phyloP scores from a whole-genome alignment of 495 filamentous ascomycete species.

The Podospora fimiseda region DNA sequence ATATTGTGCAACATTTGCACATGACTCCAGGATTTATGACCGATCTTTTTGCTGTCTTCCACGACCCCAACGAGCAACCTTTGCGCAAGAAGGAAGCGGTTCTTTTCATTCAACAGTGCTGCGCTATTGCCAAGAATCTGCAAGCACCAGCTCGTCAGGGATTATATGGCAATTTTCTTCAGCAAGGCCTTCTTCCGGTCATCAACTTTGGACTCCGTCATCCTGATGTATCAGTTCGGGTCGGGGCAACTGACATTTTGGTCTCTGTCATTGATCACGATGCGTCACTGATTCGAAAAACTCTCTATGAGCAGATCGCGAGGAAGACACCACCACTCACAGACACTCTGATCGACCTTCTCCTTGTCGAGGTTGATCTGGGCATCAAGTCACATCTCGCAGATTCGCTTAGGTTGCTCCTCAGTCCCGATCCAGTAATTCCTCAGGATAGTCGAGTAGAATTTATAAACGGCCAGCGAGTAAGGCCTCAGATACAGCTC shows the following conservation, averaged over 20 bases:
- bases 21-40: constrained; percentile 67
- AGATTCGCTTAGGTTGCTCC: constrained; percentile 88
- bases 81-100: constrained; percentile 89
- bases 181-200: constrained; percentile 76
- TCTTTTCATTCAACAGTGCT: constrained; percentile 94
- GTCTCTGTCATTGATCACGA: constrained; percentile 95
- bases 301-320: constrained; percentile 84
- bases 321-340: constrained; percentile 83
- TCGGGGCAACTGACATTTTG: constrained; percentile 89
- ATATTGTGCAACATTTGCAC: constrained; percentile 91
- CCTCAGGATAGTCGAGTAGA: constrained; percentile 61
- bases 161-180: constrained; percentile 85
- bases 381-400: constrained; percentile 95
- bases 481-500: constrained; percentile 39
- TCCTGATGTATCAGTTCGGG: constrained; percentile 73
- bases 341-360: constrained; percentile 87
- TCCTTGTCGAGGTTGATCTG: constrained; percentile 84
- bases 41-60: constrained; percentile 88
- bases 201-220: constrained; percentile 89
- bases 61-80: constrained; percentile 52
- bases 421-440: constrained; percentile 67
- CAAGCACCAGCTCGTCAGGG: constrained; percentile 72
- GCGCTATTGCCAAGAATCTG: constrained; percentile 86
- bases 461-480: constrained; percentile 45
- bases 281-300: constrained; percentile 82